Evolutionary conservation across 2,329 filamentous ascomycete species (phyloP), one percentile per base, ranked within the genome.

Genomic region (Esteya vermicola): DNA sequence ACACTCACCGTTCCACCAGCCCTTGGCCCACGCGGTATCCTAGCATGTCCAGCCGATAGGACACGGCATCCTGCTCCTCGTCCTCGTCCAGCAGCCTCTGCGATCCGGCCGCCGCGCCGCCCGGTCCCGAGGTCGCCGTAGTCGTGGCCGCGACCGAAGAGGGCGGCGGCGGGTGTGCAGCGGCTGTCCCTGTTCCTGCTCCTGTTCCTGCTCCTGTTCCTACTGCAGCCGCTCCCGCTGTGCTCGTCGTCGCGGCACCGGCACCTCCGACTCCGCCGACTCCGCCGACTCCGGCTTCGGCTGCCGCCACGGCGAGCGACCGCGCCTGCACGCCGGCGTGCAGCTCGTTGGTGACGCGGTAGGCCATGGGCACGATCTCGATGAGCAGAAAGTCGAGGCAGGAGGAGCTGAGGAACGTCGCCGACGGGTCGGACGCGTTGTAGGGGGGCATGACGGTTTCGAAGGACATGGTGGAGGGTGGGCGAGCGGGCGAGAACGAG

Each of bases 361-460:
- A 85, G 6, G 89, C 84, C 67, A 96, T 81, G 30, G 91, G 91
- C 14, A 98, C 91, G 41, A 98, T 75, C 65, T 98, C 91, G 56
- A 96, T 96, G 51, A 98, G 75, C 42, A 98, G 75, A 51, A 98
- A 81, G 61, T 98, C 91, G 52, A 98, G 77, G 57, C 83, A 86
- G 36, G 89, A 91, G 42, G 81, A 76, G 63, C 75, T 81, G 51
- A 95, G 70, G 62, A 88, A 83, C 45, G 77, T 51, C 43, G 82
- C 81, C 44, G 69, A 69, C 28, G 84, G 81, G 60, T 93, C 85
- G 48, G 71, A 72, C 50, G 77, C 67, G 59, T 79, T 81, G 65
- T 75, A 80, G 13, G 77, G 75, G 3, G 78, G 78, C 52, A 77
- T 65, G 34, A 78, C 70, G 33, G 75, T 62, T 48, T 86, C 81